These are phyloP conservation scores for Phytophthora sansomeana DNA, from an alignment of 352 stramenopile species.

Conservation along the genomic window DNA sequence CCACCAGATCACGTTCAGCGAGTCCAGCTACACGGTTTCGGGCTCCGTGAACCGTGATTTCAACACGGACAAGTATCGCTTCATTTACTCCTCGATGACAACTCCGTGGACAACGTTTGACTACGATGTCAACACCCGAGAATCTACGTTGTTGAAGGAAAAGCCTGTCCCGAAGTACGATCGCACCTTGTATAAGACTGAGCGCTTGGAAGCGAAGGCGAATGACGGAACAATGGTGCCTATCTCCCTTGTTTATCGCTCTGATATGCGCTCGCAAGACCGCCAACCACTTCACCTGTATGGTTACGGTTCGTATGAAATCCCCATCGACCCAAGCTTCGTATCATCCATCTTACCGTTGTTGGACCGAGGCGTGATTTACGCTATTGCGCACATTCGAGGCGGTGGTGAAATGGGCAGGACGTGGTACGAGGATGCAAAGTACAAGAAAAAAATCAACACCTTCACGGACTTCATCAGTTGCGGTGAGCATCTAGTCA, in stretches of 20 bases:
- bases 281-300: constrained; percentile 91
- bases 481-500: constrained; percentile 92
- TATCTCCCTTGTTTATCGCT: constrained; percentile 86
- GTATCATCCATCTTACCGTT: constrained; percentile 90
- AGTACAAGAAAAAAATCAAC: constrained; percentile 98
- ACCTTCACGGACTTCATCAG: constrained; percentile 98
- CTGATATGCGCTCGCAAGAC: constrained; percentile 62
- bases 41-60: constrained; percentile 87
- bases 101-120: constrained; percentile 91
- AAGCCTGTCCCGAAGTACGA: constrained; percentile 95
- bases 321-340: constrained; percentile 94
- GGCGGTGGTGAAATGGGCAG: constrained; percentile 98
- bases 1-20: constrained; percentile 86
- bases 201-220: constrained; percentile 90
- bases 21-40: constrained; percentile 91
- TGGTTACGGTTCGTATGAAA: constrained; percentile 97
- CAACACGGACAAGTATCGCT: constrained; percentile 88
- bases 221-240: constrained; percentile 88
- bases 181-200: constrained; percentile 91
- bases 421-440: constrained; percentile 97
- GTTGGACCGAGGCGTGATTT: constrained; percentile 96
- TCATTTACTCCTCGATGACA: constrained; percentile 95
- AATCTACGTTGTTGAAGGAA: constrained; percentile 91
- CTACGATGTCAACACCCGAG: constrained; percentile 73
- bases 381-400: constrained; percentile 97